These are phyloP conservation scores for Tetrahymena borealis DNA, from an alignment of 73 alveolate species.

Conservation along the genomic window DNA sequence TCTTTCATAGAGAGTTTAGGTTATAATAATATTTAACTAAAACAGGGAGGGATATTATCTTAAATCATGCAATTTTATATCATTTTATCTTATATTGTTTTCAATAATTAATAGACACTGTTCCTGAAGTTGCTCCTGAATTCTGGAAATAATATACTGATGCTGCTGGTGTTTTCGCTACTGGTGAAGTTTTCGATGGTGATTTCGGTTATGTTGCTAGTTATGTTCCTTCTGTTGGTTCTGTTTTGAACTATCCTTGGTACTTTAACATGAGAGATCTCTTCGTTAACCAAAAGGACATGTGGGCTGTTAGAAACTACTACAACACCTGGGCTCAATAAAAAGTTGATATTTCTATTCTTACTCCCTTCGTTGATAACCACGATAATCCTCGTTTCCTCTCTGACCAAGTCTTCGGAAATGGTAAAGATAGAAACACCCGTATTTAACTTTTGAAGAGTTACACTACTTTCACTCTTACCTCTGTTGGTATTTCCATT, in stretches of 20 bases:
- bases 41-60: no score
- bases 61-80: no score
- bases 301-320: constrained; percentile 38
- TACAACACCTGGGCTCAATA: constrained; percentile 7
- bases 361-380: constrained; percentile 74
- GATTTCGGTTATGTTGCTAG: constrained; percentile 54
- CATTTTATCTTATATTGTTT: background rate
- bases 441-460: constrained; percentile 57
- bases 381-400: constrained; percentile 94
- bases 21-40: background rate
- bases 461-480: constrained; percentile 63
- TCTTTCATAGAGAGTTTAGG: no score
- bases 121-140: constrained; percentile 72
- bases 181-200: constrained; percentile 79
- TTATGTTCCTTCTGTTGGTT: constrained; percentile 72
- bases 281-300: constrained; percentile 44
- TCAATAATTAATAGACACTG: constrained; percentile 58
- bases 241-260: constrained; percentile 87
- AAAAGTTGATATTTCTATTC: constrained; percentile 10
- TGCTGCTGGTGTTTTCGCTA: constrained; percentile 75
- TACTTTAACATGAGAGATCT: constrained; percentile 66
- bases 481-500: constrained; percentile 90
- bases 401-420: constrained; percentile 21
- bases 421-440: constrained; percentile 7
- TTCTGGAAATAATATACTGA: constrained; percentile 80